Evolutionary conservation across 257 asterid species (phyloP), one percentile per base, ranked within the genome.

Genomic region (Solanum lignicaule): DNA sequence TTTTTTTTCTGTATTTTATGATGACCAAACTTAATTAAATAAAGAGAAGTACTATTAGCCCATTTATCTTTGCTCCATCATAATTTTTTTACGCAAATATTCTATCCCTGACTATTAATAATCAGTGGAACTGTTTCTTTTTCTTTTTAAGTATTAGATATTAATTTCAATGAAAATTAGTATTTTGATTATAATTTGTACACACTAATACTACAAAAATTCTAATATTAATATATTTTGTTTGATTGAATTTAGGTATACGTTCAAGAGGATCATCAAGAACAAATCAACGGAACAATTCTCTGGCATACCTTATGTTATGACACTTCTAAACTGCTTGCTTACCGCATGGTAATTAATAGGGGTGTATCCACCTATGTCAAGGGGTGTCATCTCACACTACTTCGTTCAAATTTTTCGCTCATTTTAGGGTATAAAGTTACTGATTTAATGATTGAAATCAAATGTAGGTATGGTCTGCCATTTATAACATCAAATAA

Each of bases 261-360:
- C 98, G 52, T 95, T 96, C 95, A 95, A 93, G 90, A 94, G 98
- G 88, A 92, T 95, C 31, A 33, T 95, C 71, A 74, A 41, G 91
- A 92, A 92, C 14, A 92, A 88, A 87, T 92, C 98, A 0, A 94
- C 98, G 0, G 98, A 95, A 90, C 92, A 94, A 73, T 95, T 96
- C 83, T 96, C 98, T 33, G 99, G 98, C n/a, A 86, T 95, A 10
- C 99, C 98, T 31, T 96, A 95, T 87, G 92, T 91, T 73, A 94
- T 94, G 98, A 90, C 99, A 55, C 76, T 94, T 81, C 98, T 94
- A 88, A 96, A 95, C 87, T 96, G 99, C 94, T 91, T 96, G 92
- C 95, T 96, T 29, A 93, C 96, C 16, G 91, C 93, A 9, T 95
- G 98, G 98, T 95, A 85, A 88, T 0, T 48, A 46, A 46, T 1